Evolutionary conservation across 164 flowering plant species (phyloP).

Genomic region (Annona cherimola): DNA sequence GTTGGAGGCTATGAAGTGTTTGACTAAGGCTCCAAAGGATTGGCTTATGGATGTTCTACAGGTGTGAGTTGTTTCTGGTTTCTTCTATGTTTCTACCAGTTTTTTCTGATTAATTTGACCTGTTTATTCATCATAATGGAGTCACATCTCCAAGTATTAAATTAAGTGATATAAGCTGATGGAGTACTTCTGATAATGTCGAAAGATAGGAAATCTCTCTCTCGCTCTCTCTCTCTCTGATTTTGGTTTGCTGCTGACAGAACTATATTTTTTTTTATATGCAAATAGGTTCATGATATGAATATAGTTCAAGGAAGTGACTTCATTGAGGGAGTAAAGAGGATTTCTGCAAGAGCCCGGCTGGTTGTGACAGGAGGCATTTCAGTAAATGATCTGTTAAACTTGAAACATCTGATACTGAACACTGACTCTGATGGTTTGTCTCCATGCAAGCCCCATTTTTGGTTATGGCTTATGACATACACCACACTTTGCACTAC

Average conservation of each 20-base stretch:
- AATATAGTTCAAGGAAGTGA: conserved; percentile 23
- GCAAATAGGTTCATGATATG: conserved; percentile 36
- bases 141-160: neutral
- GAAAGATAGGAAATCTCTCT: neutral
- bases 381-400: conserved; percentile 53
- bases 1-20: conserved; percentile 64
- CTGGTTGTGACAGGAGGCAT: conserved; percentile 54
- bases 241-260: neutral
- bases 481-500: neutral
- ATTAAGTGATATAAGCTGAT: neutral
- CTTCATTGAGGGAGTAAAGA: conserved; percentile 36
- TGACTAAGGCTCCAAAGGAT: conserved; percentile 52
- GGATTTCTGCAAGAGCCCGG: conserved; percentile 52
- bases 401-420: conserved; percentile 44
- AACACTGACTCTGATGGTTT: conserved; percentile 56
- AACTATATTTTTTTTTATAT: neutral
- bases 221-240: neutral
- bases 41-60: conserved; percentile 60
- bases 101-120: neutral
- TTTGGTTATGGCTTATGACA: too few species aligned
- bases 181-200: neutral
- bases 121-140: neutral
- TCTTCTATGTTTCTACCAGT: neutral
- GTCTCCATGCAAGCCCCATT: conserved; percentile 15
- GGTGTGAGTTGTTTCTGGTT: conserved; percentile 34